These are phyloP conservation scores for Linderniella brevidens DNA, from an alignment of 257 asterid genomes.

Conservation along the genomic window DNA sequence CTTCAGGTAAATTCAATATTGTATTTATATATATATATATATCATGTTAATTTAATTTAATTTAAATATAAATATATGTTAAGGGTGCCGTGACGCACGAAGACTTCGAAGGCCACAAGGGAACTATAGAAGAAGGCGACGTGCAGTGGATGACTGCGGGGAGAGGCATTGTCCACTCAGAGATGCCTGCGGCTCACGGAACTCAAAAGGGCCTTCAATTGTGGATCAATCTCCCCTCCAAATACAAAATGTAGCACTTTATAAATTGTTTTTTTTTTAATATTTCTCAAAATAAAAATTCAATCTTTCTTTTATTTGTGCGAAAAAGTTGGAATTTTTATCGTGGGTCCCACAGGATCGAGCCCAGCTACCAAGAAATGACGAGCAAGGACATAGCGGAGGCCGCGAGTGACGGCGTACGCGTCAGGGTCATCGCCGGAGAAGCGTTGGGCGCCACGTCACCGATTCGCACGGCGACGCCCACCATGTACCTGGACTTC, in stretches of 20 bases:
- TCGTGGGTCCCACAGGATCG: conserved; percentile 38
- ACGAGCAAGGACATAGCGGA: conserved; percentile 39
- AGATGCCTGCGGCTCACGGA: conserved; percentile 70
- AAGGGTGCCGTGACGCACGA: conserved; percentile 72
- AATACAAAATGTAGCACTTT: conserved; percentile 41
- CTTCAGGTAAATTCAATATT: conserved; percentile 41
- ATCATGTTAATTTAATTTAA: neutral
- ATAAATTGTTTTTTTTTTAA: too few species aligned
- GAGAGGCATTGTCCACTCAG: conserved; percentile 89
- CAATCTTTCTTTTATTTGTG: too few species aligned
- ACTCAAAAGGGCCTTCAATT: conserved; percentile 70
- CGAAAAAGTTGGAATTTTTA: neutral
- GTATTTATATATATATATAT: neutral
- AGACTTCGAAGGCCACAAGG: conserved; percentile 80
- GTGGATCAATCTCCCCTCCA: conserved; percentile 80
- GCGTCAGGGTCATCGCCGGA: conserved; percentile 64
- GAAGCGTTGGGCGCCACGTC: conserved; percentile 57
- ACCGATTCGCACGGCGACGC: conserved; percentile 54
- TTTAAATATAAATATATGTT: neutral
- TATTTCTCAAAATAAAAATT: too few species aligned
- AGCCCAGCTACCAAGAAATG: conserved; percentile 81
- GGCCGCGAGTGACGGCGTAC: conserved; percentile 45
- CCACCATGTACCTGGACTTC: conserved; percentile 80
- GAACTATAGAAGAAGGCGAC: conserved; percentile 70
- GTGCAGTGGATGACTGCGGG: conserved; percentile 99